Evolutionary conservation across 108 stramenopile species (phyloP), one percentile per base, ranked within the genome.

Genomic region (Fragilaria radians): DNA sequence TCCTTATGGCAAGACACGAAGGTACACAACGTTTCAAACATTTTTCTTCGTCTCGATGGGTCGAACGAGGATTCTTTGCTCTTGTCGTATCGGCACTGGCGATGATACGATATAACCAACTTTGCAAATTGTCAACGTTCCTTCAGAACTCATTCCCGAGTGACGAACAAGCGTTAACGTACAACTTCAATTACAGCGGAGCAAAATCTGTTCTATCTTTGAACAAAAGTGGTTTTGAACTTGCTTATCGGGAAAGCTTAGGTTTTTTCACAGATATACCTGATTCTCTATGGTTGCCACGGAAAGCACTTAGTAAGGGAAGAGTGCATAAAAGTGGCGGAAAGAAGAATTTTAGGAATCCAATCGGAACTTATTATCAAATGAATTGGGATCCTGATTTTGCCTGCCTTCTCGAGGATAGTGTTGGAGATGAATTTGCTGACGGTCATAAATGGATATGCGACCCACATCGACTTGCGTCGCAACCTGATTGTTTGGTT

Each of bases 361-460:
- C 14, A 11, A 14, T 11, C 11, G 33, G n/a, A 1, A 19, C 52
- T 19, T 70, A 32, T 33, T 60, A 63, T 48, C 33, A 52, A 24
- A 23, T 31, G 36, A 83, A 76, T 65, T 79, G 51, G 42, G 86
- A 87, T 27, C 86, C 86, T 9, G 61, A 64, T 29, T 79, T 83
- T 57, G 55, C 69, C 2, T 87, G 86, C 57, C 68, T 61, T 19
- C 73, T 74, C 57, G 71, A 73, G 52, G 68, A 42, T 34, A 63
- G 80, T 26, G 61, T 87, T 18, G 73, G 80, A 4, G 59, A 60
- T 17, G 27, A 57, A 22, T 77, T 78, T 5, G 7, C 36, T 42
- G 80, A 85, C 62, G 85, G 85, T 7, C 75, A 71, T 36, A 87
- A 83, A 36, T 83, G 86, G 86, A 54, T 72, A 28, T 83, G 82